Conservation (phyloP, 305 asterid species). For the Withania somnifera region DNA sequence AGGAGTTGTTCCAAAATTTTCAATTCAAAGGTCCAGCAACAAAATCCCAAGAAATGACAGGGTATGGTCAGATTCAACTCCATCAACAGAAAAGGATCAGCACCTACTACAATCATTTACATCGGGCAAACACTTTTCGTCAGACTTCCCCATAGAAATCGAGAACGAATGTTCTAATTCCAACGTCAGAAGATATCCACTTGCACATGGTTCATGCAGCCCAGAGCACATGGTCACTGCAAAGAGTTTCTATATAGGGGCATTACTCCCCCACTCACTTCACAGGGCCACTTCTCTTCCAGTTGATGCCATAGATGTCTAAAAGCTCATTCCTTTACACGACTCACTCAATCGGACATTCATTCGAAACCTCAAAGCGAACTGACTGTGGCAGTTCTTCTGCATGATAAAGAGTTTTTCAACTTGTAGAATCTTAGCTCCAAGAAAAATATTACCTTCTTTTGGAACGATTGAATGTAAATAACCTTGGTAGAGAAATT, state of each 20-base stretch:
- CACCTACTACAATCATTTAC: slow-evolving; percentile 6
- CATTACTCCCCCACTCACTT: slow-evolving; percentile 38
- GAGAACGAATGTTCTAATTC: slow-evolving; percentile 12
- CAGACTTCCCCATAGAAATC: slow-evolving; percentile 3
- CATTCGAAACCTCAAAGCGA: neutral
- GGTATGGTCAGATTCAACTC: neutral
- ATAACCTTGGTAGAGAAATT: neutral
- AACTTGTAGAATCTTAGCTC: slow-evolving; percentile 22
- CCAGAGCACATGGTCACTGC: slow-evolving; percentile 45
- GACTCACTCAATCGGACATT: neutral
- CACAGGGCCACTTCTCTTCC: slow-evolving; percentile 64
- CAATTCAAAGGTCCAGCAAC: slow-evolving; percentile 1
- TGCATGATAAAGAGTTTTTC: slow-evolving; percentile 2
- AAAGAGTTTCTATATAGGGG: slow-evolving; percentile 35
- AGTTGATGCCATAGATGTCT: slow-evolving; percentile 56
- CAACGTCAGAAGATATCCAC: slow-evolving; percentile 20
- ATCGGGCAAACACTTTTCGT: slow-evolving; percentile 13
- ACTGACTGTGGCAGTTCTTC: neutral
- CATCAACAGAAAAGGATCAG: slow-evolving; percentile 8
- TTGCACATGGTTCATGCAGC: slow-evolving; percentile 32
- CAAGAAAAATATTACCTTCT: slow-evolving; percentile 15
- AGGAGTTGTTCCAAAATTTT: slow-evolving; percentile 13
- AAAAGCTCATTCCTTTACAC: neutral
- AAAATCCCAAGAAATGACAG: slow-evolving; percentile 5
- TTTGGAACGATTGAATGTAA: neutral